Conservation (phyloP, 371 early-diverging fungal genomes). For the Lichtheimia ornata region DNA sequence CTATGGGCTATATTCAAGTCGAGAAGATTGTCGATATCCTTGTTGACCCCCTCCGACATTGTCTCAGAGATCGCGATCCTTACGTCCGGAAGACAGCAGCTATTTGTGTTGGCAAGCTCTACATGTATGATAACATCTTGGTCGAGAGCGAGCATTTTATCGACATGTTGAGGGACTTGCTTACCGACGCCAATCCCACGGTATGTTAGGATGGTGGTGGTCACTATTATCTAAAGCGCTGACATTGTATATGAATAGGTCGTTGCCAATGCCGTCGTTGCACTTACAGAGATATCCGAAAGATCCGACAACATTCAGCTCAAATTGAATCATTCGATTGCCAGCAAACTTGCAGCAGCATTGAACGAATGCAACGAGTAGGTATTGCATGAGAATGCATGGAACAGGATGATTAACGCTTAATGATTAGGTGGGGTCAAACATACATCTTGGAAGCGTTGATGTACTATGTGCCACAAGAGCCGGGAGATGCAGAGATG, state of each 20-base stretch:
- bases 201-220: conserved; percentile 1
- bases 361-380: conserved; percentile 96
- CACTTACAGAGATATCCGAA: conserved; percentile 92
- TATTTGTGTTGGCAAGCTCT: conserved; percentile 88
- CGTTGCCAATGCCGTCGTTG: conserved; percentile 95
- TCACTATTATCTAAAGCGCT: background rate
- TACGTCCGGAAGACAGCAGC: conserved; percentile 75
- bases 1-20: conserved; percentile 94
- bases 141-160: conserved; percentile 66
- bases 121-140: conserved; percentile 37
- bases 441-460: conserved; percentile 90
- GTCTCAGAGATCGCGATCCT: conserved; percentile 75
- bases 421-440: conserved; percentile 89
- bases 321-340: conserved; percentile 75
- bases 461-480: conserved; percentile 79
- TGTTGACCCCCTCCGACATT: conserved; percentile 83
- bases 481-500: conserved; percentile 82
- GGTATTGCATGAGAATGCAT: conserved; percentile 6
- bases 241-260: conserved; percentile 52
- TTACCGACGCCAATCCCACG: conserved; percentile 93
- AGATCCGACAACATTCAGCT: conserved; percentile 77
- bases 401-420: background rate
- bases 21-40: conserved; percentile 92
- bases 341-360: conserved; percentile 89
- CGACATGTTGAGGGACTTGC: conserved; percentile 80